Conservation (phyloP, 768 basidiomycete genomes). For the Myochromella boudieri region DNA sequence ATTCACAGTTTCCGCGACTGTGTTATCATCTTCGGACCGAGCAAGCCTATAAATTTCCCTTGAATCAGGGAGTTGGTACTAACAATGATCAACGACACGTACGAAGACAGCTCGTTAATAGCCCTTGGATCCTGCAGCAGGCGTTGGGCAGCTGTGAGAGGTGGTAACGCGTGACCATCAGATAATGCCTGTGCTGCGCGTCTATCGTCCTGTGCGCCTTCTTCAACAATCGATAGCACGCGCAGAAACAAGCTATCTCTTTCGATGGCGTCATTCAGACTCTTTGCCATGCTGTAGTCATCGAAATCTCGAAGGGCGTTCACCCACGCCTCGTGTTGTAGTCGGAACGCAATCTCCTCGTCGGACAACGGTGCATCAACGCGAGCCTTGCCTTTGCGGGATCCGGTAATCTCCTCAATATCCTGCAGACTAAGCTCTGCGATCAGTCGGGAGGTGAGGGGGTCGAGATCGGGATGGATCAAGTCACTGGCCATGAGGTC, state of each 20-base stretch:
- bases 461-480: conserved; percentile 4
- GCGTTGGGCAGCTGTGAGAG: conserved; percentile 16
- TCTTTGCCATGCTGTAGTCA: conserved; percentile 16
- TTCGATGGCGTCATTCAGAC: conserved; percentile 16
- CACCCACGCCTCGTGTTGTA: conserved; percentile 14
- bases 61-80: too few relatives aligned
- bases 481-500: too few relatives aligned
- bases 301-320: conserved; percentile 1
- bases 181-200: conserved; percentile 15
- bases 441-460: conserved; percentile 14
- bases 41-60: too few relatives aligned
- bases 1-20: not conserved
- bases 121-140: conserved; percentile 14
- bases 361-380: conserved; percentile 17
- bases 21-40: not conserved
- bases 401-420: conserved; percentile 10
- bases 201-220: conserved; percentile 19
- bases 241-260: conserved; percentile 13
- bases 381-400: conserved; percentile 21
- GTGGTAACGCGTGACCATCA: conserved; percentile 9
- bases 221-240: conserved; percentile 11
- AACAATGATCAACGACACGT: too few relatives aligned
- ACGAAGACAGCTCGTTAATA: too few relatives aligned
- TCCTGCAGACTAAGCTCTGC: conserved; percentile 6
- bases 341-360: conserved; percentile 18